Percentiles rank a stretch among this genome's conserved stretches.
These are phyloP conservation scores for Coemansia sp. DNA, from an alignment of 192 early-diverging fungal genomes.

Conservation along the genomic window DNA sequence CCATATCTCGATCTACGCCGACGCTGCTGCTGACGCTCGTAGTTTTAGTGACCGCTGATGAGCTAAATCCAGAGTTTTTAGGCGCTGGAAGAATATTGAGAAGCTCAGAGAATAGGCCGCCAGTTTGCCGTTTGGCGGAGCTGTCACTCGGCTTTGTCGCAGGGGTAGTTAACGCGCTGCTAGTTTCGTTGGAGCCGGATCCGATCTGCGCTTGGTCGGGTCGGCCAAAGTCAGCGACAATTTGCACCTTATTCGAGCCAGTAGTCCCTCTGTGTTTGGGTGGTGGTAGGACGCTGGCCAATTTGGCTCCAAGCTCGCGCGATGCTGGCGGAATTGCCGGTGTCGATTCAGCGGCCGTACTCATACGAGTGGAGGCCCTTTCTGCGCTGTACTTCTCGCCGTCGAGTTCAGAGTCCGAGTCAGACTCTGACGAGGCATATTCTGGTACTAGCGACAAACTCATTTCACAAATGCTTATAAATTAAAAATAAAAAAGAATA, in stretches of 20 bases:
- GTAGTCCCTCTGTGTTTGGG: conserved; percentile 10
- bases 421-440: conserved; percentile 31
- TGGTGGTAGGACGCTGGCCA: conserved; percentile 38
- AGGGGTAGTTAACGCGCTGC: not conserved
- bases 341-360: not conserved
- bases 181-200: not conserved
- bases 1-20: not conserved
- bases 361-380: not conserved
- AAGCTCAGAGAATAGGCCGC: conserved; percentile 38
- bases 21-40: not conserved
- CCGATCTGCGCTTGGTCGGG: not conserved
- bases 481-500: not conserved
- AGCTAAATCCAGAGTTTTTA: conserved; percentile 19
- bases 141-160: not conserved
- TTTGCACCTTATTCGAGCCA: conserved; percentile 12
- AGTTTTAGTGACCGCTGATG: not conserved
- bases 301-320: conserved; percentile 14
- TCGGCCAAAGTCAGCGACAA: conserved; percentile 33
- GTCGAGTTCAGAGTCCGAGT: conserved; percentile 26
- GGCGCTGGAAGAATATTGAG: conserved; percentile 45
- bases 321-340: not conserved
- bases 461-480: not conserved
- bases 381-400: not conserved
- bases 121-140: not conserved
- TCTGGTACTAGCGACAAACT: conserved; percentile 39